Percentiles rank a stretch among this genome's conserved stretches.
Conservation (phyloP, 805 yeast genomes). For the Pichia insulana region DNA sequence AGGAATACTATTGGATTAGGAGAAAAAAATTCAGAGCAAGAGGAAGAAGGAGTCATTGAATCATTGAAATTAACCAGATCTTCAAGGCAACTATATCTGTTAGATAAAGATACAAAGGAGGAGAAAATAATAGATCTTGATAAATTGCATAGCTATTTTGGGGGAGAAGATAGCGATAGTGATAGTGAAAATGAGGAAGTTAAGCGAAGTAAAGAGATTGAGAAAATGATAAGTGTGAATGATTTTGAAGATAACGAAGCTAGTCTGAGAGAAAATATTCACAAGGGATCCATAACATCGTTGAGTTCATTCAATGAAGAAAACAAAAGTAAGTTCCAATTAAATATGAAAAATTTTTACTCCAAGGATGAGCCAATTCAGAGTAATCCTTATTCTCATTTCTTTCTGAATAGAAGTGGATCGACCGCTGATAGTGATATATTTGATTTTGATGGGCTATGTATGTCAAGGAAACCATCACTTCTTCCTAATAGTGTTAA, state of each 20-base stretch:
- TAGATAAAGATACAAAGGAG: slow-evolving; percentile 16
- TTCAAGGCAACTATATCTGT: slow-evolving; percentile 21
- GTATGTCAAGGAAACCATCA: slow-evolving; percentile 1
- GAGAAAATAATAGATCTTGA: slow-evolving; percentile 22
- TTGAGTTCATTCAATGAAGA: slow-evolving; percentile 16
- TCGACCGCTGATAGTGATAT: slow-evolving; percentile 1
- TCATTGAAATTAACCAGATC: slow-evolving; percentile 22
- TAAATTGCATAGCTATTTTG: slow-evolving; percentile 26
- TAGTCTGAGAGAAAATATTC: slow-evolving; percentile 5
- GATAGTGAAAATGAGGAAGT: slow-evolving; percentile 13
- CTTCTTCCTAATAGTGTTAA: background rate
- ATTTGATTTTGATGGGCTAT: slow-evolving; percentile 3
- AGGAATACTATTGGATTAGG: slow-evolving; percentile 26
- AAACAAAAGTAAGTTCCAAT: slow-evolving; percentile 11
- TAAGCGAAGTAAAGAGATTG: background rate
- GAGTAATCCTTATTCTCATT: slow-evolving; percentile 13
- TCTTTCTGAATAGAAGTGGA: slow-evolving; percentile 5
- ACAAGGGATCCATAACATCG: slow-evolving; percentile 12
- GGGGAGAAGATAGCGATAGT: slow-evolving; percentile 14
- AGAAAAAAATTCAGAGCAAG: slow-evolving; percentile 5
- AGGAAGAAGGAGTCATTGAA: slow-evolving; percentile 10
- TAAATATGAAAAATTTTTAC: slow-evolving; percentile 11
- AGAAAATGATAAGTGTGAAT: background rate
- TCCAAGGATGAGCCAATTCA: slow-evolving; percentile 7
- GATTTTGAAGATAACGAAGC: slow-evolving; percentile 4